phyloP scores from a whole-genome alignment of 2,329 filamentous ascomycete species.

The Grosmannia serpens region DNA sequence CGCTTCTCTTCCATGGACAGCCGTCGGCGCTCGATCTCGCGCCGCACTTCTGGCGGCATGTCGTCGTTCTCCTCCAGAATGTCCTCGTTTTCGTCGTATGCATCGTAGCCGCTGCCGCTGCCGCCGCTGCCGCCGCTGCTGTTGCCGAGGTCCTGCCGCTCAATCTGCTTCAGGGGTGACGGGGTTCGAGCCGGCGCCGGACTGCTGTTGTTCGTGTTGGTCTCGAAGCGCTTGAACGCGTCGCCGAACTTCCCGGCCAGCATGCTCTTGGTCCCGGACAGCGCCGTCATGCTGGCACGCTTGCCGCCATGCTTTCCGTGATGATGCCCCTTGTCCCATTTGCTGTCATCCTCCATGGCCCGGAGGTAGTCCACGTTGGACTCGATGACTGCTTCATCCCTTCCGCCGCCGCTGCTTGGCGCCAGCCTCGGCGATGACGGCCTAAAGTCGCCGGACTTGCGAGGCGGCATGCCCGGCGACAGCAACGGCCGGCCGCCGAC shows the following conservation, averaged over 20 bases:
- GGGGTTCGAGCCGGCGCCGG: constrained; percentile 27
- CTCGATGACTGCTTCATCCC: constrained; percentile 55
- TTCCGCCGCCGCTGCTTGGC: constrained; percentile 15
- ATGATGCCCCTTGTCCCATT: constrained; percentile 35
- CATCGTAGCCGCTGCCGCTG: constrained; percentile 54
- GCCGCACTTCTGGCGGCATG: constrained; percentile 74
- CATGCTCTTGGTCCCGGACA: constrained; percentile 67
- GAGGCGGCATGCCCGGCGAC: constrained; percentile 18
- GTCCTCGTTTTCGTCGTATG: constrained; percentile 53
- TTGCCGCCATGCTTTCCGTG: constrained; percentile 43
- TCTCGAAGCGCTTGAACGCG: constrained; percentile 84
- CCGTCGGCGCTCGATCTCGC: constrained; percentile 74
- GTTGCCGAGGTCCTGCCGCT: constrained; percentile 31
- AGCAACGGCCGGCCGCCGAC: constrained; percentile 13
- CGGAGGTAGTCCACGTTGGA: constrained; percentile 78
- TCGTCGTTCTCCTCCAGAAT: constrained; percentile 56
- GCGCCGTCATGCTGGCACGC: constrained; percentile 59
- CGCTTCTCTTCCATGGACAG: constrained; percentile 81
- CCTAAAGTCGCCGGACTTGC: constrained; percentile 22
- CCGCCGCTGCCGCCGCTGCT: constrained; percentile 70
- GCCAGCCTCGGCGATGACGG: constrained; percentile 32
- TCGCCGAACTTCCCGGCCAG: constrained; percentile 86
- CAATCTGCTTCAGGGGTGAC: constrained; percentile 37
- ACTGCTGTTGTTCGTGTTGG: constrained; percentile 15
- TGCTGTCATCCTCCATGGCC: constrained; percentile 46